These are phyloP conservation scores for Dactylonectria macrodidyma DNA, from an alignment of 2,329 filamentous ascomycete species.

Conservation along the genomic window DNA sequence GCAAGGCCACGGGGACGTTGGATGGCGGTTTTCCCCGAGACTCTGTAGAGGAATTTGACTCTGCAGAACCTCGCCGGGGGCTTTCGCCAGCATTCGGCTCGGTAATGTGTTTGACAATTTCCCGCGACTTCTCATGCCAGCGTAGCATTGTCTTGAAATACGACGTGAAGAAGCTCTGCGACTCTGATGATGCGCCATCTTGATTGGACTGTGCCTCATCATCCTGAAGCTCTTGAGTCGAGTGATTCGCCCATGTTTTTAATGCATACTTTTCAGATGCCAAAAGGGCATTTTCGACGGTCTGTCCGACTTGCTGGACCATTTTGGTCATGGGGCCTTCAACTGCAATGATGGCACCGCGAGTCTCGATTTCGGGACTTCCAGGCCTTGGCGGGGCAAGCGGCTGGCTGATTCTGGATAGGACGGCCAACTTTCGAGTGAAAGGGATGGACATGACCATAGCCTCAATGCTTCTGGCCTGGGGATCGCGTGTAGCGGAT, in stretches of 20 bases:
- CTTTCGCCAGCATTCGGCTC: slow-evolving; percentile 22
- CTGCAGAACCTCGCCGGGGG: slow-evolving; percentile 31
- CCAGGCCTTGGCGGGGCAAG: slow-evolving; percentile 60
- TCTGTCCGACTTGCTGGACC: slow-evolving; percentile 70
- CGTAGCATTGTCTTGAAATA: slow-evolving; percentile 78
- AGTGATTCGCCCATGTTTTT: slow-evolving; percentile 60
- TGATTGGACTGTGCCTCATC: slow-evolving; percentile 30
- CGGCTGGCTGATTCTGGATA: slow-evolving; percentile 83
- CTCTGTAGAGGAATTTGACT: slow-evolving; percentile 18
- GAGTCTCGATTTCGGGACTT: slow-evolving; percentile 57
- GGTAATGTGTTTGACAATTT: slow-evolving; percentile 73
- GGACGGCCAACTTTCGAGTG: slow-evolving; percentile 81
- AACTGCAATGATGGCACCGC: slow-evolving; percentile 87
- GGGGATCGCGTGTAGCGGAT: slow-evolving; percentile 44
- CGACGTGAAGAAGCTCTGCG: slow-evolving; percentile 62
- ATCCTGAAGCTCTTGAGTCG: slow-evolving; percentile 29
- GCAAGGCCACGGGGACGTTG: slow-evolving; percentile 78
- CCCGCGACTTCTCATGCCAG: slow-evolving; percentile 83
- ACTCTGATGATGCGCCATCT: slow-evolving; percentile 34
- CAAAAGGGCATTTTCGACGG: slow-evolving; percentile 75
- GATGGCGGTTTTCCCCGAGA: slow-evolving; percentile 29
- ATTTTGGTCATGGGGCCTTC: slow-evolving; percentile 78
- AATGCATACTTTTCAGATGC: slow-evolving; percentile 59
- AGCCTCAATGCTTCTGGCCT: slow-evolving; percentile 70
- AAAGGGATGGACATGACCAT: slow-evolving; percentile 84